Conservation (phyloP, 2,329 filamentous ascomycete species). For the Mycosphaerella arachidis region DNA sequence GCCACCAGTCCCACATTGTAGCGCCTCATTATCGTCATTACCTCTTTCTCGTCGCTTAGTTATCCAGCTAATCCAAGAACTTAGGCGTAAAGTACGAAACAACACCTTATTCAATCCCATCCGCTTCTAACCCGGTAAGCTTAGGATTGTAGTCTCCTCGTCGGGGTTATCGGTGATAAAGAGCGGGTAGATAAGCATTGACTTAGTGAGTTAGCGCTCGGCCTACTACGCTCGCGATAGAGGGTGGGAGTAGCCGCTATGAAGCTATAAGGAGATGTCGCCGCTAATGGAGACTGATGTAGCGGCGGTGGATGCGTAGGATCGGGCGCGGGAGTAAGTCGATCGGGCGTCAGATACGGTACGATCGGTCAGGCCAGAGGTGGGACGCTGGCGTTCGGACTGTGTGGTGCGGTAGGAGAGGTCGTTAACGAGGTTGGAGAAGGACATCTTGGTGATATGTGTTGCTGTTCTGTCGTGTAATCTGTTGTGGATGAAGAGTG, state of each 20-base stretch:
- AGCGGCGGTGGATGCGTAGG: slow-evolving; percentile 49
- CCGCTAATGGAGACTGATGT: slow-evolving; percentile 51
- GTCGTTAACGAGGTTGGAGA: slow-evolving; percentile 50
- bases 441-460: slow-evolving; percentile 41
- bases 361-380: slow-evolving; percentile 40
- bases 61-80: slow-evolving; percentile 59
- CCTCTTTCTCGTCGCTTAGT: slow-evolving; percentile 15
- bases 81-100: slow-evolving; percentile 92
- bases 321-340: slow-evolving; percentile 44
- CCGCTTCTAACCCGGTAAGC: slow-evolving; percentile 84
- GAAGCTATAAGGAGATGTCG: slow-evolving; percentile 49
- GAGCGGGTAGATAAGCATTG: slow-evolving; percentile 96
- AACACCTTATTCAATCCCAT: slow-evolving; percentile 83
- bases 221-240: slow-evolving; percentile 50
- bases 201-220: slow-evolving; percentile 54
- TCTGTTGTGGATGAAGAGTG: neutral
- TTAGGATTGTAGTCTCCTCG: slow-evolving; percentile 85
- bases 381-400: slow-evolving; percentile 38
- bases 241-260: slow-evolving; percentile 50
- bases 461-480: neutral
- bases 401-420: slow-evolving; percentile 37
- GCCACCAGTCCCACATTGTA: neutral
- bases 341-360: slow-evolving; percentile 43
- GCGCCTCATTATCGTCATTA: neutral
- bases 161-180: slow-evolving; percentile 94